These are phyloP conservation scores for Macrolepiota dolichaula DNA, from an alignment of 768 basidiomycete genomes.

Conservation along the genomic window DNA sequence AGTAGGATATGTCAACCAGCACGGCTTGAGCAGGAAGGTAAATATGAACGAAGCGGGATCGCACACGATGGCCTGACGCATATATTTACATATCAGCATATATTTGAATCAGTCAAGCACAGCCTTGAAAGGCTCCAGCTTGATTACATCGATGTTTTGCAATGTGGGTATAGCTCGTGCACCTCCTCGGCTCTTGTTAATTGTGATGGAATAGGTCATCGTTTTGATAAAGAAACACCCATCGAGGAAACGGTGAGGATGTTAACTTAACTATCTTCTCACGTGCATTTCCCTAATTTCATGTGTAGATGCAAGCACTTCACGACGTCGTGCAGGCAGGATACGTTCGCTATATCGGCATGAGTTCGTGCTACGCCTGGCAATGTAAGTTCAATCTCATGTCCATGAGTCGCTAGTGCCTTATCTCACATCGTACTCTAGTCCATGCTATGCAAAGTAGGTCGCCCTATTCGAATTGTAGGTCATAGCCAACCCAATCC, in stretches of 20 bases:
- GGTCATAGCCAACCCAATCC: neutral
- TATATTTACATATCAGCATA: constrained; percentile 37
- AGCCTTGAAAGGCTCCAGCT: constrained; percentile 66
- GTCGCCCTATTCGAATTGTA: constrained; percentile 6
- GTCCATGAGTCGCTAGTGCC: neutral
- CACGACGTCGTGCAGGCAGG: constrained; percentile 65
- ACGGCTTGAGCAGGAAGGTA: constrained; percentile 40
- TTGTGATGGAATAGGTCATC: constrained; percentile 33
- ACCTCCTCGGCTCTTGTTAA: neutral
- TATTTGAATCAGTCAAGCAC: constrained; percentile 65
- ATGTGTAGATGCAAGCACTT: constrained; percentile 56
- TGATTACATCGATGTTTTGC: constrained; percentile 75
- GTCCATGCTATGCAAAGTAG: constrained; percentile 57
- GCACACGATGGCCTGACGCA: neutral
- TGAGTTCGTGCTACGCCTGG: constrained; percentile 53
- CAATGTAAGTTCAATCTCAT: constrained; percentile 41
- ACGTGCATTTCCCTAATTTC: neutral
- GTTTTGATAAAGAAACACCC: constrained; percentile 55
- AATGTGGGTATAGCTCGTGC: constrained; percentile 38
- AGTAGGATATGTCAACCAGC: constrained; percentile 51
- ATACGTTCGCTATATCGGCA: constrained; percentile 58
- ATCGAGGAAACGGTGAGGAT: constrained; percentile 51
- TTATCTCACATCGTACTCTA: neutral
- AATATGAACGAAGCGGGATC: neutral
- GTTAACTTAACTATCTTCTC: neutral